Evolutionary conservation across 202 grass and related monocot species (phyloP), one percentile per base, ranked within the genome.

Genomic region (Miscanthus sacchariflorus): DNA sequence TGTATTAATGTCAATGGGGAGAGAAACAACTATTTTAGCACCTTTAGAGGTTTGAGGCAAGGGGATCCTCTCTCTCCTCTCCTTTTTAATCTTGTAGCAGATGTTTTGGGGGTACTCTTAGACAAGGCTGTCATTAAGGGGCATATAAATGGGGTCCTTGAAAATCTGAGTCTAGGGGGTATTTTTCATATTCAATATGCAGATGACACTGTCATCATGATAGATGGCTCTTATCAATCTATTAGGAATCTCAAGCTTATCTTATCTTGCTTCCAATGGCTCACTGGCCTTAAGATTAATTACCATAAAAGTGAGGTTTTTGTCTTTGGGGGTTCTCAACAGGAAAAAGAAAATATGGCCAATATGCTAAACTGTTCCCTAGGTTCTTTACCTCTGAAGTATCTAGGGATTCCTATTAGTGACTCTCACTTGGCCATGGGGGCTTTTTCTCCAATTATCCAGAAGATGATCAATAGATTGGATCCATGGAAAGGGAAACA

Each of bases 391-490:
- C 63, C 63, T 8, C 0, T 66, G 1, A 66, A 66, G 4, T 66
- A 66, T 2, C 5, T 66, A 0, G 63, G 63, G 1, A 28, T 66
- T 0, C 63, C 24, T 13, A 2, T 66, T 13, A 4, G 9, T 13
- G 23, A 28, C 2, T 0, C 0, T 0, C 63, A 66, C 0, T 13
- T 28, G 1, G 61, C 2, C 0, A 12, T 4, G 2, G 10, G 1
- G 3, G n/a, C 61, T 10, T 68, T 28, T 0, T 6, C 10, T 7
- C 0, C 3, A 0, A 6, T 68, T 0, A 0, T 68, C 0, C 5
- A 28, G 4, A 68, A 68, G 12, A 68, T 68, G 25, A 2, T 1
- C 0, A 68, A 68, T 2, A 68, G 65, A 2, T 0, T 68, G 5
- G 65, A 68, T 5, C 25, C 65, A 2, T 68, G 25, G 25, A 68